Evolutionary conservation across 2,329 filamentous ascomycete species (phyloP).

Genomic region (Alternaria burnsii): DNA sequence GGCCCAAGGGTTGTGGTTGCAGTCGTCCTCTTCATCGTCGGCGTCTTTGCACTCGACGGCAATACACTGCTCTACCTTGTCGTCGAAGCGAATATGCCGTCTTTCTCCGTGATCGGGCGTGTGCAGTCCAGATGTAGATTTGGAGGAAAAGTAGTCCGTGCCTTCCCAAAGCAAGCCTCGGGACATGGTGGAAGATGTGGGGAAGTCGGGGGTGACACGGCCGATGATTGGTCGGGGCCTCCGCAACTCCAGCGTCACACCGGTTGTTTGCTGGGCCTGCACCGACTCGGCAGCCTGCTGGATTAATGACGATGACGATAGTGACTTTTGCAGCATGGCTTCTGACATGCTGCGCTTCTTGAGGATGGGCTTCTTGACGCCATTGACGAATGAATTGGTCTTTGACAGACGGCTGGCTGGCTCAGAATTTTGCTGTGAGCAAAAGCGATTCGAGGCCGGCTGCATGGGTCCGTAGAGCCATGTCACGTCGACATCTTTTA

Average conservation of each 20-base stretch:
- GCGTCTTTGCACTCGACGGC: conserved; percentile 87
- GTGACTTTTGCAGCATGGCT: conserved; percentile 87
- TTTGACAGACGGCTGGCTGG: conserved; percentile 65
- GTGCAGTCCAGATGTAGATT: conserved; percentile 74
- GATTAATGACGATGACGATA: conserved; percentile 86
- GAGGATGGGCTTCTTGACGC: conserved; percentile 84
- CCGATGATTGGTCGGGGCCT: conserved; percentile 65
- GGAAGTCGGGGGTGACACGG: conserved; percentile 74
- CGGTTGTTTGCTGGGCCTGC: conserved; percentile 79
- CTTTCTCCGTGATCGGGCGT: conserved; percentile 70
- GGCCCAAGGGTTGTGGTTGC: conserved; percentile 51
- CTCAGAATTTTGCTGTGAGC: conserved; percentile 59
- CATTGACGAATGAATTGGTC: conserved; percentile 70
- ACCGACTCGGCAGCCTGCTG: conserved; percentile 89
- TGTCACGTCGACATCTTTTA: conserved; percentile 96
- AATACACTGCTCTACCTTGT: conserved; percentile 95
- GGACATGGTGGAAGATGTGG: conserved; percentile 70
- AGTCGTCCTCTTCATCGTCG: conserved; percentile 68
- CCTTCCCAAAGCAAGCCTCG: conserved; percentile 69
- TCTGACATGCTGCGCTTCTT: conserved; percentile 98
- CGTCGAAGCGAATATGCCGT: conserved; percentile 95
- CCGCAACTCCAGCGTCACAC: conserved; percentile 53
- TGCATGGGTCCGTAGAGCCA: conserved; percentile 97
- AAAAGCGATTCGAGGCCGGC: conserved; percentile 67
- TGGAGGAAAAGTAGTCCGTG: conserved; percentile 71